Evolutionary conservation across 768 basidiomycete genomes (phyloP).

Genomic region (Amanita rubescens): DNA sequence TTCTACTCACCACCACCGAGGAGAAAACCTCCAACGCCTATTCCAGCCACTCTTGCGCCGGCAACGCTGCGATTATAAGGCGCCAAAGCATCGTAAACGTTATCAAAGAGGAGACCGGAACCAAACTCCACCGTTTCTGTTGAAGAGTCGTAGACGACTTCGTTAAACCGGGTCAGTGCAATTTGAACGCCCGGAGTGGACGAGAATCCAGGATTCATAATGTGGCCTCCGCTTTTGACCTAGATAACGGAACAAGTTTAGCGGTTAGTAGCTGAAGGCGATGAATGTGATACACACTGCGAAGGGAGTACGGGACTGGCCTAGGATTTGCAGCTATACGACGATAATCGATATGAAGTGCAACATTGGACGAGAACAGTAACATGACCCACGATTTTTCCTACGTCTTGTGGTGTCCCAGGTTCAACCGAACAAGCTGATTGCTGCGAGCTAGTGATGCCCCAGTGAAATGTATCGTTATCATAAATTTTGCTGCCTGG

Average conservation of each 20-base stretch:
- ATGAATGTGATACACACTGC: background rate
- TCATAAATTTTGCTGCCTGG: background rate
- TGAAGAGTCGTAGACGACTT: constrained; percentile 24
- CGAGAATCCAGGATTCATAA: constrained; percentile 37
- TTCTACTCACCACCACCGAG: constrained; percentile 41
- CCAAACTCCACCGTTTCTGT: constrained; percentile 25
- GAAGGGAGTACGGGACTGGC: background rate
- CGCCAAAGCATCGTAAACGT: constrained; percentile 35
- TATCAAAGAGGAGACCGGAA: constrained; percentile 40
- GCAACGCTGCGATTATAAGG: constrained; percentile 38
- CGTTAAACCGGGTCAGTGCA: constrained; percentile 31
- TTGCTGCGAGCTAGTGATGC: background rate
- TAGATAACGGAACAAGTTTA: constrained; percentile 8
- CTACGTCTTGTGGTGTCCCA: constrained; percentile 2
- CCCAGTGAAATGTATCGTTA: constrained; percentile 1
- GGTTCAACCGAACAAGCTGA: constrained; percentile 5
- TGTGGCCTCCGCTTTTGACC: constrained; percentile 47
- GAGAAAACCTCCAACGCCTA: constrained; percentile 40
- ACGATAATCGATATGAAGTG: background rate
- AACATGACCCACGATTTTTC: background rate
- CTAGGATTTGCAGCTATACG: background rate
- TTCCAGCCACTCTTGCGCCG: constrained; percentile 40
- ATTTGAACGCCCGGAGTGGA: constrained; percentile 46
- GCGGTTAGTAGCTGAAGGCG: no score
- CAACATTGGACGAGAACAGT: no score